Conservation (phyloP, 78 protist species). For the Mastigamoeba balamuthi region DNA sequence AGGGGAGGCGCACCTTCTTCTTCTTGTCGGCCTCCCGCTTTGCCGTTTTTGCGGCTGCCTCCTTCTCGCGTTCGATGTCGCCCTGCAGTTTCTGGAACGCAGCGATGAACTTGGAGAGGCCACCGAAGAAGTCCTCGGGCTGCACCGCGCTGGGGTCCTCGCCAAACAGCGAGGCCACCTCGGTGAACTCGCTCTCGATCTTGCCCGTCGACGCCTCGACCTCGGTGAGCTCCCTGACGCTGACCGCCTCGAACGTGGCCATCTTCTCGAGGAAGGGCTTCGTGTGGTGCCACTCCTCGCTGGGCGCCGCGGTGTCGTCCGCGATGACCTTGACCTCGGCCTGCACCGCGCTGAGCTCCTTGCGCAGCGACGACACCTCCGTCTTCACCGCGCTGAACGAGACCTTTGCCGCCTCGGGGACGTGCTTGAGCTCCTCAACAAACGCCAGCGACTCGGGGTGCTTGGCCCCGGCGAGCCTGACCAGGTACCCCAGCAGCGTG, state of each 20-base stretch:
- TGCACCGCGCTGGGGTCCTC: background rate
- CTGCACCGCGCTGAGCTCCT: background rate
- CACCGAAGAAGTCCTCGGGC: background rate
- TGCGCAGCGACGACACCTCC: background rate
- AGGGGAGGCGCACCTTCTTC: background rate
- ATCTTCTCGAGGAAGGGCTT: background rate
- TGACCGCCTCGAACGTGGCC: no score
- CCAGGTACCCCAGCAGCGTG: background rate
- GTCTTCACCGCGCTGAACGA: background rate
- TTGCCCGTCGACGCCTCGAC: background rate
- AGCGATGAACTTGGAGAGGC: background rate
- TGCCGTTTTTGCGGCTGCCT: background rate
- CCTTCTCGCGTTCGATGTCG: background rate
- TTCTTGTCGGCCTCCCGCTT: background rate
- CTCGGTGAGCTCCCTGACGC: background rate
- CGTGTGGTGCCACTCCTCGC: background rate
- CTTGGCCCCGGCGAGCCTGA: background rate
- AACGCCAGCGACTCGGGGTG: background rate
- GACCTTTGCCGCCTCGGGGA: background rate
- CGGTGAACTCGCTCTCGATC: background rate
- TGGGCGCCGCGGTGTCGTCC: background rate
- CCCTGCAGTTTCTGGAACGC: background rate
- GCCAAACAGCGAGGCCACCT: background rate
- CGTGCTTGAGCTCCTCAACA: background rate
- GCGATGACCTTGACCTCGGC: background rate